Base-by-base conservation (phyloP, 2,329 filamentous ascomycete genomes). In the Fusarium brachygibbosum region DNA sequence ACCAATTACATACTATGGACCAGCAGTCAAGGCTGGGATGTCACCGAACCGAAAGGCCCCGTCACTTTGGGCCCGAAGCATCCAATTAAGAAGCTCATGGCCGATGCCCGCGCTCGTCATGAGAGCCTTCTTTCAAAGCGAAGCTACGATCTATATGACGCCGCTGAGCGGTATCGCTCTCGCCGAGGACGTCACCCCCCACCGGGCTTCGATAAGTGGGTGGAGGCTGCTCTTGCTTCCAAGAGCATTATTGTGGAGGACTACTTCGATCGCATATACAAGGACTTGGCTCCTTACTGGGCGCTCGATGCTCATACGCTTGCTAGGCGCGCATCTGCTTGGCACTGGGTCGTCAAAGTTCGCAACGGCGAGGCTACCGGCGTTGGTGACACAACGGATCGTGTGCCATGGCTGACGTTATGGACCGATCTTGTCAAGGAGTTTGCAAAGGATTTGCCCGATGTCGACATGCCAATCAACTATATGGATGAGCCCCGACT, bases 401-500 rank as follows among this genome's bases (percentile, higher is more conserved):
- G 76, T 32, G 83, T 84, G 25, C 77, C 79, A 5, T 85, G 83
- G 82, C 70, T 85, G 42, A 73, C 83, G 71, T 76, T 82, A 23
- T 87, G 85, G 85, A 81, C 82, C 3, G 74, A 77, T 5, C 78
- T 88, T 14, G 82, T 90, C 23, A 69, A 74, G 4, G 84, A 85
- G 58, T 86, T 89, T 35, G 83, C 85, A 28, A 74, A 82, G 16
- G 79, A 83, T 50, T 75, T 91, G 23, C 89, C 88, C 6, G 88
- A 91, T 65, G 85, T 91, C 75, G 88, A 91, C 74, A 89, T 91
- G 80, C 85, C 88, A 13, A 87, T 91, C 79, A 91, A 91, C 73
- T 82, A 84, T 53, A 83, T 89, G 78, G 88, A 91, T 74, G 87
- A 91, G 74, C 84, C 88, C 29, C 82, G 89, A 23, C 76, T 91